These are phyloP conservation scores for Podila minutissima DNA, from an alignment of 192 early-diverging fungal genomes.

Conservation along the genomic window DNA sequence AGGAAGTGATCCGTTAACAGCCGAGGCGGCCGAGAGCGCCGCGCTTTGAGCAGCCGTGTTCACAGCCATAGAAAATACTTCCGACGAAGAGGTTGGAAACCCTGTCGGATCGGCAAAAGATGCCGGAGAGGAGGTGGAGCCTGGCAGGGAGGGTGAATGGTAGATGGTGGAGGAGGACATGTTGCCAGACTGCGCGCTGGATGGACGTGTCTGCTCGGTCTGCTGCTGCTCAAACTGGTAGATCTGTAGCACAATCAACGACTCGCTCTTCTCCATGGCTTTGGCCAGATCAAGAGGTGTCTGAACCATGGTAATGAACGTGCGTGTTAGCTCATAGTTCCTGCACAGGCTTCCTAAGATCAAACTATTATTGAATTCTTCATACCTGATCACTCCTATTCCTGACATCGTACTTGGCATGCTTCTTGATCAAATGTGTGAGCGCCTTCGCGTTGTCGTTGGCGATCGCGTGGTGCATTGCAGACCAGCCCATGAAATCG, in stretches of 20 bases:
- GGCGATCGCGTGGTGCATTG: slow-evolving; percentile 78
- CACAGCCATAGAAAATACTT: background rate
- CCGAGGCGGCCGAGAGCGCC: slow-evolving; percentile 17
- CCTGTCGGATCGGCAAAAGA: slow-evolving; percentile 27
- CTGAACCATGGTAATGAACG: slow-evolving; percentile 15
- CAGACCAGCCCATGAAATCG: slow-evolving; percentile 72
- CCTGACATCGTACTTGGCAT: slow-evolving; percentile 77
- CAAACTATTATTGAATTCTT: background rate
- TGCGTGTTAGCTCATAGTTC: background rate
- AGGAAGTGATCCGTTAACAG: slow-evolving; percentile 15
- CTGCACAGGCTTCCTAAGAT: background rate
- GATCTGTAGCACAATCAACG: slow-evolving; percentile 59
- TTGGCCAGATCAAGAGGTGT: slow-evolving; percentile 65
- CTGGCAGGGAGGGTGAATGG: slow-evolving; percentile 29
- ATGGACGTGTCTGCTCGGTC: slow-evolving; percentile 44
- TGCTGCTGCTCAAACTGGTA: slow-evolving; percentile 56
- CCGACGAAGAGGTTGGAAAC: slow-evolving; percentile 12
- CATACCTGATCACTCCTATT: slow-evolving; percentile 72
- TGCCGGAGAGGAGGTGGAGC: slow-evolving; percentile 22
- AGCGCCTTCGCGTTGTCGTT: slow-evolving; percentile 76
- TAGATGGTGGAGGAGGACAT: slow-evolving; percentile 33
- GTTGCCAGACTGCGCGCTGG: slow-evolving; percentile 41
- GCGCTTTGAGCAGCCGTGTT: slow-evolving; percentile 1
- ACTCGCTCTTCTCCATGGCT: slow-evolving; percentile 59
- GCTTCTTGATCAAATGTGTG: slow-evolving; percentile 74